phyloP scores from a whole-genome alignment of 768 basidiomycete genomes.

The Pholiota molesta region DNA sequence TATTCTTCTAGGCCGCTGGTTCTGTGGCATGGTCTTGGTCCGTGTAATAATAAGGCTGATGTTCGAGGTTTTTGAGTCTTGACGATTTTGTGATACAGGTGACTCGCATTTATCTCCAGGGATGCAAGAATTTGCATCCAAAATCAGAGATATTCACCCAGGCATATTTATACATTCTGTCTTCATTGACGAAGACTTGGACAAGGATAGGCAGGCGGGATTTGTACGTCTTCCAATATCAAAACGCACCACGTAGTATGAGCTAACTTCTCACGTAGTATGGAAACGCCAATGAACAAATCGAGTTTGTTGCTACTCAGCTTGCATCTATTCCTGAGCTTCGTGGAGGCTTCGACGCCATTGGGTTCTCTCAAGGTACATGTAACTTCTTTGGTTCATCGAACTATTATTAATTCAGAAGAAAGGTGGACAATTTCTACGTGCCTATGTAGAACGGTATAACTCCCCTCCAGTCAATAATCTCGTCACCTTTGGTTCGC shows the following conservation, averaged over 20 bases:
- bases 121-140: slow-evolving; percentile 64
- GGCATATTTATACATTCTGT: slow-evolving; percentile 81
- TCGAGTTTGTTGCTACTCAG: slow-evolving; percentile 66
- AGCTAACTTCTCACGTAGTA: slow-evolving; percentile 48
- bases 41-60: not conserved
- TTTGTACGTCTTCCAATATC: slow-evolving; percentile 56
- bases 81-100: slow-evolving; percentile 36
- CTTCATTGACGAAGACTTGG: slow-evolving; percentile 62
- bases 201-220: slow-evolving; percentile 67
- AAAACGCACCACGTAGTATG: not conserved
- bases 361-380: slow-evolving; percentile 85
- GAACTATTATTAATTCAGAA: not conserved
- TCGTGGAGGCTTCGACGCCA: slow-evolving; percentile 74
- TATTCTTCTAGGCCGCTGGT: slow-evolving; percentile 23
- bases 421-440: slow-evolving; percentile 80
- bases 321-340: slow-evolving; percentile 67
- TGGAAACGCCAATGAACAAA: slow-evolving; percentile 75
- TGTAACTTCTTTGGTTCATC: not conserved
- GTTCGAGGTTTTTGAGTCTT: not conserved
- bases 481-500: slow-evolving; percentile 85
- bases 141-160: slow-evolving; percentile 65
- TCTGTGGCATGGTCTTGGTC: slow-evolving; percentile 31
- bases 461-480: slow-evolving; percentile 77
- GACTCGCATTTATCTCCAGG: slow-evolving; percentile 77
- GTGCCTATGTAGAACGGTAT: slow-evolving; percentile 80